A percentile compares a stretch with the other conserved stretches of the same genome.
phyloP scores from a whole-genome alignment of 495 filamentous ascomycete species.

The Aspergillus campestris region DNA sequence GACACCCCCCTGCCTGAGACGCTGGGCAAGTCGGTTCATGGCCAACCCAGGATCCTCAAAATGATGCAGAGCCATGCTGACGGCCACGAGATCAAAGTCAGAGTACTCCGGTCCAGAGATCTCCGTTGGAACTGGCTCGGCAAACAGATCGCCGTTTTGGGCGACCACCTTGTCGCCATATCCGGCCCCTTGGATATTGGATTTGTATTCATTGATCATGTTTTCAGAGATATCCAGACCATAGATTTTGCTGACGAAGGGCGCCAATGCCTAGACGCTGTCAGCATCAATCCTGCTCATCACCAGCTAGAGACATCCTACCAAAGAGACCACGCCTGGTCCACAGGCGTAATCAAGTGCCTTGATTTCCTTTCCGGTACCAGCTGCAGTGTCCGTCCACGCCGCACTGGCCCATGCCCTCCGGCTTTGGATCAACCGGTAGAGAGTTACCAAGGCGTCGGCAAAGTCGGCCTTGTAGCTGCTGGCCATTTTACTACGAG shows the following conservation, averaged over 20 bases:
- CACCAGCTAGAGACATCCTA: constrained; percentile 12
- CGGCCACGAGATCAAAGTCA: constrained; percentile 54
- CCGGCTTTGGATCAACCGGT: constrained; percentile 34
- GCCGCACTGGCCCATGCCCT: constrained; percentile 56
- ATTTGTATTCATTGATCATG: constrained; percentile 56
- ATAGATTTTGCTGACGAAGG: constrained; percentile 50
- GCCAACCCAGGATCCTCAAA: constrained; percentile 54
- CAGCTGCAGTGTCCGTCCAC: constrained; percentile 37
- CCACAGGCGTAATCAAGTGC: constrained; percentile 74
- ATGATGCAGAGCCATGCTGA: constrained; percentile 66
- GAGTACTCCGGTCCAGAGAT: constrained; percentile 41
- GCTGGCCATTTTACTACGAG: constrained; percentile 33
- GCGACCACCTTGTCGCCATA: constrained; percentile 46
- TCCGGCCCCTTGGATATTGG: constrained; percentile 25
- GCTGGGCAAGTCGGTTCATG: constrained; percentile 45
- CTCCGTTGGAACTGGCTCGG: constrained; percentile 25
- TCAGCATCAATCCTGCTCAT: neutral
- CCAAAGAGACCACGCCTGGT: constrained; percentile 53
- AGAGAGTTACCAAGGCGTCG: constrained; percentile 19
- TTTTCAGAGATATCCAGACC: constrained; percentile 62
- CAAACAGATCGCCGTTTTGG: constrained; percentile 51
- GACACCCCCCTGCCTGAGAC: constrained; percentile 54
- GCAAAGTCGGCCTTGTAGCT: constrained; percentile 40
- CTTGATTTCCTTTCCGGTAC: constrained; percentile 39
- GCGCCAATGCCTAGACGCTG: constrained; percentile 43